Conservation (phyloP, 2,329 filamentous ascomycete genomes). For the Trichoderma atrobrunneum region DNA sequence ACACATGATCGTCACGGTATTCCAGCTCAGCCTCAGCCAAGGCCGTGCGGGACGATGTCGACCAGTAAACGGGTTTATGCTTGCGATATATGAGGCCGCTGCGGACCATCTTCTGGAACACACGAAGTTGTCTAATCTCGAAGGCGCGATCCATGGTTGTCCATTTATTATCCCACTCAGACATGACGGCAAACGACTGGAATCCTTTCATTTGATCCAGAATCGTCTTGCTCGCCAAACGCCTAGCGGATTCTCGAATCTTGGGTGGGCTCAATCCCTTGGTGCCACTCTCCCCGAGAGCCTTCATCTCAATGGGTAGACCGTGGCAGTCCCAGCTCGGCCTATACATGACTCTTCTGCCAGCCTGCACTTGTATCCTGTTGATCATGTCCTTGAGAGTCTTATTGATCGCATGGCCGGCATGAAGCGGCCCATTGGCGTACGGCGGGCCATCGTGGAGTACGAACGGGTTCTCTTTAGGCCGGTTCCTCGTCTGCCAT, state of each 20-base stretch:
- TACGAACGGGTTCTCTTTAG: slow-evolving; percentile 63
- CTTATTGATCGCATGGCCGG: slow-evolving; percentile 95
- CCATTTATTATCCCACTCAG: slow-evolving; percentile 74
- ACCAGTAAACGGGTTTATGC: slow-evolving; percentile 86
- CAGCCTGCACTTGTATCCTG: slow-evolving; percentile 74
- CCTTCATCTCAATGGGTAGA: slow-evolving; percentile 94
- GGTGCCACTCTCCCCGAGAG: slow-evolving; percentile 58
- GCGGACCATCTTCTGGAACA: slow-evolving; percentile 73
- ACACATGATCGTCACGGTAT: slow-evolving; percentile 72
- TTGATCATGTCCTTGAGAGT: slow-evolving; percentile 93
- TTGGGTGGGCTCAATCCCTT: slow-evolving; percentile 51
- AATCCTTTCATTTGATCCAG: slow-evolving; percentile 72
- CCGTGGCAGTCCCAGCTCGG: slow-evolving; percentile 99
- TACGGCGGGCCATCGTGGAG: slow-evolving; percentile 97
- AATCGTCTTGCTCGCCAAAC: slow-evolving; percentile 66
- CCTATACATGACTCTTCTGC: slow-evolving; percentile 68
- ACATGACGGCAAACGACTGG: slow-evolving; percentile 72
- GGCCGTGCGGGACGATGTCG: slow-evolving; percentile 72
- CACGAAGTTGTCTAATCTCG: slow-evolving; percentile 69
- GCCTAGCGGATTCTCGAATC: slow-evolving; percentile 62
- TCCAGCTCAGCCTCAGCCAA: slow-evolving; percentile 83
- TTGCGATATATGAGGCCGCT: slow-evolving; percentile 72
- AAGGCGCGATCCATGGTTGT: slow-evolving; percentile 75
- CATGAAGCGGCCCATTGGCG: slow-evolving; percentile 87
- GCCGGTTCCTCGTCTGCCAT: slow-evolving; percentile 69